Evolutionary conservation across 306 rosid species (phyloP), one percentile per base, ranked within the genome.

Genomic region (Ammopiptanthus mongolicus): DNA sequence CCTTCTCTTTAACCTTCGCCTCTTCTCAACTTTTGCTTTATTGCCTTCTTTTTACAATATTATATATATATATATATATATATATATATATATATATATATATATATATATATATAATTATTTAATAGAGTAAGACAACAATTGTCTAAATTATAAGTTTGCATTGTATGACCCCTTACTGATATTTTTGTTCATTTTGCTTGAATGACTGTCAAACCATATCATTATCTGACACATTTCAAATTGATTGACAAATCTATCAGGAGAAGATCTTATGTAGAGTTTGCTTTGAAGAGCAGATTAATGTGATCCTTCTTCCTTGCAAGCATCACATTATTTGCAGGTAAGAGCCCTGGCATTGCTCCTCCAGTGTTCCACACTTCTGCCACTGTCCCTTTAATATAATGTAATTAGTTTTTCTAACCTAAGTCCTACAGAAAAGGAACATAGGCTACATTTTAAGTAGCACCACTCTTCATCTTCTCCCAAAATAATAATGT

Each of bases 181-280:
- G 23, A n/a, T 8, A 58, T 50, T 60, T 71, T 28, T 17, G 14
- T 33, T 61, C 69, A 61, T 44, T 57, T 58, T 81, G 64, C 42
- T 50, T 64, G 75, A 51, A 51, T 70, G 63, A 39, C 73, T 18
- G 17, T 42, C 22, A 11, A 18, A 73, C 37, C 11, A 9, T 39
- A 48, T 57, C 28, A 28, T 31, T 37, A 51, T 76, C 78, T 65
- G 14, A 57, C 58, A 11, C 44, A 15, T 21, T 63, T 62, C 52
- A 65, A 78, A 64, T n/a, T 70, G 60, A 72, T 73, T 55, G 29
- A 12, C 55, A 81, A 75, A 74, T 73, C 39, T 82, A 1, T 66
- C 90, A 91, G 98, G 97, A 93, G 81, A 93, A 91, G 87, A 87
- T 93, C 76, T 87, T 93, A 57, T 93, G 98, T 68, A 80, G 97